These are phyloP conservation scores for Malassezia equina DNA, from an alignment of 1,284 basidiomycete genomes.

Conservation along the genomic window DNA sequence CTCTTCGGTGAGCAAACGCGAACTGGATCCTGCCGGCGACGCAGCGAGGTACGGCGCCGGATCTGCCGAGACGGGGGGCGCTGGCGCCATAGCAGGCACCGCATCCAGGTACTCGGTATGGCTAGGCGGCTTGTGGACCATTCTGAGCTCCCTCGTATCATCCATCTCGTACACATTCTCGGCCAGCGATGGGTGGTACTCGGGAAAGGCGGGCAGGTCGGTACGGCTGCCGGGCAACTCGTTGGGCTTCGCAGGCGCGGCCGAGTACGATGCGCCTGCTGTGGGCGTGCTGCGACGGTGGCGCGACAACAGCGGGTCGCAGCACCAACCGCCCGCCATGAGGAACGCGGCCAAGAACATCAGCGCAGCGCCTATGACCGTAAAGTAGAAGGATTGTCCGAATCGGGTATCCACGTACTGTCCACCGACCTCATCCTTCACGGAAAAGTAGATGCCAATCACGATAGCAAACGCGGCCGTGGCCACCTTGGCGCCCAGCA, in stretches of 20 bases:
- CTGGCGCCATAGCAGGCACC: neutral
- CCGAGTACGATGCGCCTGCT: neutral
- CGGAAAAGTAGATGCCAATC: constrained; percentile 1
- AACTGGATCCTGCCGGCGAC: neutral
- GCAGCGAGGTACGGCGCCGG: neutral
- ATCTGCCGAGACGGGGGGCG: neutral
- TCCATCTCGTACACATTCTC: neutral
- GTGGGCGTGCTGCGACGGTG: neutral
- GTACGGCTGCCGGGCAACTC: neutral
- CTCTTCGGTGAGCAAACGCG: neutral
- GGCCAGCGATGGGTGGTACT: neutral
- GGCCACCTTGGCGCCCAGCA: neutral
- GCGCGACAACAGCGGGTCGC: neutral
- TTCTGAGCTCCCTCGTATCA: neutral
- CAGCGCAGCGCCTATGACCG: neutral
- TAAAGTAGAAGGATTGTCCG: constrained; percentile 10
- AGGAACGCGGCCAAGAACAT: neutral
- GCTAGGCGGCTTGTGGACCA: neutral
- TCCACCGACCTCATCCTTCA: neutral
- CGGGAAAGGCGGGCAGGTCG: neutral
- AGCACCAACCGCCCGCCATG: neutral
- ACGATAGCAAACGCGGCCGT: constrained; percentile 10
- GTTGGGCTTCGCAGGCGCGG: neutral
- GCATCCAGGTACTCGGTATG: neutral
- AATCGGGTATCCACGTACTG: neutral